Conservation (phyloP, 768 basidiomycete genomes). For the Serendipita indica region DNA sequence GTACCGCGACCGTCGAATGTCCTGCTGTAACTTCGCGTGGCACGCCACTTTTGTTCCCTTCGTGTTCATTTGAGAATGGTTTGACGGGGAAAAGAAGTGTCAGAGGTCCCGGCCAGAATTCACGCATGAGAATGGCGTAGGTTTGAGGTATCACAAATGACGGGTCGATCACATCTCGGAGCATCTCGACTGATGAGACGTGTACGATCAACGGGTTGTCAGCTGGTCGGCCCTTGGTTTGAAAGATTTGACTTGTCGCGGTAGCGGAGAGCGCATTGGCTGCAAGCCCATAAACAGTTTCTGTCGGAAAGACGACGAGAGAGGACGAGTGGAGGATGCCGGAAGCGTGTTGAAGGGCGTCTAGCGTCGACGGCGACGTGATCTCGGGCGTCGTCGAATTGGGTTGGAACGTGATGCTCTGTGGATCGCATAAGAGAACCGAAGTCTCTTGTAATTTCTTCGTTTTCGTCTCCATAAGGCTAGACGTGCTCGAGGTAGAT, state of each 20-base stretch:
- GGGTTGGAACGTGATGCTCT: conserved; percentile 13
- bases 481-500: too few species aligned
- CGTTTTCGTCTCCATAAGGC: too few species aligned
- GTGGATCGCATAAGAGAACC: conserved; percentile 12
- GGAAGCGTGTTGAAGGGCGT: conserved; percentile 39
- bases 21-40: conserved; percentile 67
- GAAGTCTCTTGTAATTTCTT: conserved; percentile 9
- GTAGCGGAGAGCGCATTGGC: conserved; percentile 54
- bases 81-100: conserved; percentile 80
- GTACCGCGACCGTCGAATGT: conserved; percentile 70
- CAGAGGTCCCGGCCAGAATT: conserved; percentile 91
- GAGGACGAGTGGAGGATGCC: conserved; percentile 23
- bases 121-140: conserved; percentile 60
- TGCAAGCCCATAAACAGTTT: conserved; percentile 97
- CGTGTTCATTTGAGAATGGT: conserved; percentile 21
- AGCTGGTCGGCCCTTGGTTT: conserved; percentile 77
- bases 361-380: conserved; percentile 10
- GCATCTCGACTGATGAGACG: conserved; percentile 75
- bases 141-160: conserved; percentile 43
- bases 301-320: conserved; percentile 81
- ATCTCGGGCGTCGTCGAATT: conserved; percentile 9
- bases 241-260: conserved; percentile 64
- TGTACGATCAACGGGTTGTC: conserved; percentile 99
- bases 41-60: conserved; percentile 29
- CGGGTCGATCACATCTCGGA: conserved; percentile 54